Conservation (phyloP, 345 rosid species). For the Carallia pectinifolia region DNA sequence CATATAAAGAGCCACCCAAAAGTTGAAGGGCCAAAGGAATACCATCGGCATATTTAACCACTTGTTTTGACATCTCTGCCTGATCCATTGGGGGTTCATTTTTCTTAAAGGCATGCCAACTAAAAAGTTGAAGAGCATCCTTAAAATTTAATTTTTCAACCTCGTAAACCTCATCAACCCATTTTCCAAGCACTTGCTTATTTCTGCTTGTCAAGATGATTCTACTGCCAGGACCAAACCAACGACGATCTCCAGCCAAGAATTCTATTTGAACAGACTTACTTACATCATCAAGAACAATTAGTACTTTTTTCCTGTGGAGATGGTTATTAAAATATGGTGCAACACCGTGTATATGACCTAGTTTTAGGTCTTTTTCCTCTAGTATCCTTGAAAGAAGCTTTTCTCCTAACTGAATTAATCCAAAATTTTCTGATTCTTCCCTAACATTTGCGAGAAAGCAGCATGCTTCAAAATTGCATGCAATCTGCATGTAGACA, state of each 20-base stretch:
- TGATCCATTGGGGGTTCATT: too few relatives aligned
- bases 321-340: background rate
- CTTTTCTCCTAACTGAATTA: background rate
- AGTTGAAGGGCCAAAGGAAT: constrained; percentile 18
- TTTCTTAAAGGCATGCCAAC: too few relatives aligned
- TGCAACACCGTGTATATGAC: background rate
- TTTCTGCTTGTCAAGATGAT: background rate
- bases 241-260: background rate
- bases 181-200: too few relatives aligned
- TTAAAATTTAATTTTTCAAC: too few relatives aligned
- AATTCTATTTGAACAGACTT: background rate
- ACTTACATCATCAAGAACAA: constrained; percentile 9
- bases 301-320: background rate
- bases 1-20: constrained; percentile 16
- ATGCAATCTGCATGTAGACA: background rate
- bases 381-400: background rate
- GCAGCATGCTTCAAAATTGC: background rate
- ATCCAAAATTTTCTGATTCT: background rate
- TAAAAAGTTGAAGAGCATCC: too few relatives aligned
- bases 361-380: background rate
- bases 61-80: too few relatives aligned
- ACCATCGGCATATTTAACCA: background rate
- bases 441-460: constrained; percentile 1
- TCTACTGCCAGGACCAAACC: constrained; percentile 3
- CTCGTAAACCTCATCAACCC: too few relatives aligned